Base-by-base conservation (phyloP, 2,329 filamentous ascomycete species). In the Cercospora sp. region DNA sequence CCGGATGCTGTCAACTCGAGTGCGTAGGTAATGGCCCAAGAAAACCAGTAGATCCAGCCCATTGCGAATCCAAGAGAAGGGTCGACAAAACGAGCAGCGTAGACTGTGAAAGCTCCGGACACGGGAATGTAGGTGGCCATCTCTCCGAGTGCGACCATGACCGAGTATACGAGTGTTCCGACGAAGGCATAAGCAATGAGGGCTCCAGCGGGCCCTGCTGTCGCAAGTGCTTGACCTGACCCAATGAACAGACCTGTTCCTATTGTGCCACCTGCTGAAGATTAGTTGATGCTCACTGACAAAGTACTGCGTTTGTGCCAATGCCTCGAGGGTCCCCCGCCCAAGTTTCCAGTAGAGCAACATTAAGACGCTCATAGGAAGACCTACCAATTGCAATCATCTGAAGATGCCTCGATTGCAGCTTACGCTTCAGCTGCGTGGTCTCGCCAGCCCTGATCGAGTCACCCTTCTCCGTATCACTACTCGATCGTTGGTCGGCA, bases 111-210 rank as follows among this genome's bases (percentile, higher is more conserved):
- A 66, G 84, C 81, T 73, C 85, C 84, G 30, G 86, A 81, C 69
- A 88, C 78, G 3, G 88, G 86, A 62, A 90, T 83, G 81, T 87
- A 89, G 33, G 88, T 84, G 23, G 87, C 86, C 80, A 90, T 86
- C 77, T 88, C 86, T 20, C 83, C 84, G 28, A 82, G 78, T 0
- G 77, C 80, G 59, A 84, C 84, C 64, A 89, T 84, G 73, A 82
- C 77, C 36, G 76, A 76, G 68, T 79, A 80, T 57, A 86, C 77
- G 71, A 85, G 68, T 20, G 83, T 78, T 45, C 81, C 79, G 63
- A 85, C 79, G 64, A 85, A 78, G 9, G 76, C 72, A 73, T 80
- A 82, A 71, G 82, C 80, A 68, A 82, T 77, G 55, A 86, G 75
- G 12, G 82, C 77, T 42, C 81, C 81, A 12, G 79, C 78, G 30